phyloP scores from a whole-genome alignment of 352 stramenopile genomes.

The Globisporangium megalacanthum region DNA sequence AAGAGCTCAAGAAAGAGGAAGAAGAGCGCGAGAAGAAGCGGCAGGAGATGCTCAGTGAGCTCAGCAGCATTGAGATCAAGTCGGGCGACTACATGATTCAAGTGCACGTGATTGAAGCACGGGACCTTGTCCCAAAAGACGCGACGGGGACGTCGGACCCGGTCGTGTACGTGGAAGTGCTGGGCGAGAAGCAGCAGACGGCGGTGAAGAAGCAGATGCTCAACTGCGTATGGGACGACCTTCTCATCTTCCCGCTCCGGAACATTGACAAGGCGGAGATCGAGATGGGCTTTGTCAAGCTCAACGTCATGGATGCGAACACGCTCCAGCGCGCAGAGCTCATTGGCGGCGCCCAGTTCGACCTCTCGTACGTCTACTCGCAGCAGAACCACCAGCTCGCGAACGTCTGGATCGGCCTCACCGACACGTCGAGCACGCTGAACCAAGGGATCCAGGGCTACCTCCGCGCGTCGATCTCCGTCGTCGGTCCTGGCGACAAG shows the following conservation, averaged over 20 bases:
- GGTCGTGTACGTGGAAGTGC: slow-evolving; percentile 86
- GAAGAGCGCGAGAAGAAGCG: slow-evolving; percentile 72
- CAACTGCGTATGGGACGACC: slow-evolving; percentile 84
- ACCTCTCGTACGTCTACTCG: slow-evolving; percentile 86
- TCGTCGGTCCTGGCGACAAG: slow-evolving; percentile 68
- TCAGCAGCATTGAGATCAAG: slow-evolving; percentile 82
- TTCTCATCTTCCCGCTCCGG: slow-evolving; percentile 72
- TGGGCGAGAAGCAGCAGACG: slow-evolving; percentile 84
- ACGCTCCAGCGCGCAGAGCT: slow-evolving; percentile 83
- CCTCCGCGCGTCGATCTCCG: slow-evolving; percentile 80
- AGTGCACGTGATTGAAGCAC: slow-evolving; percentile 88
- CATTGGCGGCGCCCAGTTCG: slow-evolving; percentile 84
- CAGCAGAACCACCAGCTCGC: slow-evolving; percentile 85
- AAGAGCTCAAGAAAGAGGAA: slow-evolving; percentile 65
- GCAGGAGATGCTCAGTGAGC: slow-evolving; percentile 64
- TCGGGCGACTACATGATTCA: slow-evolving; percentile 86
- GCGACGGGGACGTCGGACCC: slow-evolving; percentile 87
- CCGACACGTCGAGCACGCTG: slow-evolving; percentile 71
- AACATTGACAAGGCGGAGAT: slow-evolving; percentile 76
- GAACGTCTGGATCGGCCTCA: slow-evolving; percentile 88
- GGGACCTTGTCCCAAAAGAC: slow-evolving; percentile 85
- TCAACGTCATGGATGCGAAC: slow-evolving; percentile 85
- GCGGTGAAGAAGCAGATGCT: slow-evolving; percentile 80
- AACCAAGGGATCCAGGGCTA: slow-evolving; percentile 90
- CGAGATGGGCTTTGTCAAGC: slow-evolving; percentile 78